Evolutionary conservation across 257 asterid genomes (phyloP).

Genomic region (Ocimum tenuiflorum): DNA sequence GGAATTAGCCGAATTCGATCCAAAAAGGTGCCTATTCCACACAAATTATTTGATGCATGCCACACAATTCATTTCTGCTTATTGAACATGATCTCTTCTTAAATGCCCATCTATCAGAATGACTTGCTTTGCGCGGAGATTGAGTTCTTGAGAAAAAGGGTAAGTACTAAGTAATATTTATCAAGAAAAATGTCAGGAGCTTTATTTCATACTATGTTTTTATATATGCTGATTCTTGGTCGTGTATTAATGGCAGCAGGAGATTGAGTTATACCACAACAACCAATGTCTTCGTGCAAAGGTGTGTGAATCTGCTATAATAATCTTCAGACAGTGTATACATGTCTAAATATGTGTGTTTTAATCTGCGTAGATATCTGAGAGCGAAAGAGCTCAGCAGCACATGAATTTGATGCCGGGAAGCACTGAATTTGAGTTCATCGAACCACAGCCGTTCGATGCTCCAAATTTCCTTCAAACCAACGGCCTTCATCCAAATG

Average conservation of each 20-base stretch:
- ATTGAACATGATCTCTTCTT: background rate
- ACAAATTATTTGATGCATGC: background rate
- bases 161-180: constrained; percentile 32
- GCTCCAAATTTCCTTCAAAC: constrained; percentile 71
- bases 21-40: constrained; percentile 67
- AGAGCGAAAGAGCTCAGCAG: constrained; percentile 62
- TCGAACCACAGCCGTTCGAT: constrained; percentile 57
- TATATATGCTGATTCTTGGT: too few species aligned
- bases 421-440: constrained; percentile 50
- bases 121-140: constrained; percentile 87
- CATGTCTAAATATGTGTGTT: background rate
- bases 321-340: background rate
- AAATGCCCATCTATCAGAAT: constrained; percentile 39
- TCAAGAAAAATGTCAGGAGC: background rate
- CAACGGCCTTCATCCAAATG: constrained; percentile 41
- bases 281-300: constrained; percentile 86
- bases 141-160: constrained; percentile 91
- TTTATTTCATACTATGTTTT: background rate
- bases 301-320: constrained; percentile 22
- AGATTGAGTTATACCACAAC: constrained; percentile 71
- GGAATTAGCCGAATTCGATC: constrained; percentile 68
- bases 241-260: constrained; percentile 90
- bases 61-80: background rate
- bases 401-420: constrained; percentile 82
- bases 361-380: constrained; percentile 53